Evolutionary conservation across 495 filamentous ascomycete species (phyloP), one percentile per base, ranked within the genome.

Genomic region (Annulohypoxylon stygium): DNA sequence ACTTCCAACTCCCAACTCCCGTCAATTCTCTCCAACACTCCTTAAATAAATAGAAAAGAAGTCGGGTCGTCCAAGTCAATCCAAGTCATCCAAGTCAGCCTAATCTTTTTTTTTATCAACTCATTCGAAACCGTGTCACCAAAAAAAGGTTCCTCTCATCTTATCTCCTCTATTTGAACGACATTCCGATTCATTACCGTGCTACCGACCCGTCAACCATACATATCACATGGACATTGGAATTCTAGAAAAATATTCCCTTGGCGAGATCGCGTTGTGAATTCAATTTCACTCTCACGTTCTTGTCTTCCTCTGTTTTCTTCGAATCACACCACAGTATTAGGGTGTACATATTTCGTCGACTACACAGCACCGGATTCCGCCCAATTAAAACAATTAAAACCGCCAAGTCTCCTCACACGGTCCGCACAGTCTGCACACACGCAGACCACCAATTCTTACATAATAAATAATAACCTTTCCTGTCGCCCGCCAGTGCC

Each of bases 311-410:
- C 33, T 47, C 20, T 14, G 18, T 23, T 34, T 53, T n/a, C 39
- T 55, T 69, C 11, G 41, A 63, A 33, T 57, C 57, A 72, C 58
- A 58, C 63, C 69, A 71, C 58, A 57, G 30, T 37, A 16, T n/a
- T 9, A 9, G 11, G 43, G 3, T 5, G 43, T 16, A 30, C 30
- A 30, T 30, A 47, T 20, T 47, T 18, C 43, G 43, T 47, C 43
- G 4, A 47, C 39, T 30, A 30, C 30, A 30, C 30, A 6, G 30
- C 30, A 30, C 14, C 41, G n/a, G 6, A 47, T 47, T 47, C 18
- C 43, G 18, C 16, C 43, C 43, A 18, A 47, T 18, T 12, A 47
- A 20, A 47, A 39, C 12, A 39, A 39, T 39, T 7, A 12, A 39
- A 30, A 4, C 5, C 30, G 30, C 30, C 30, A 30, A 30, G 30